Percentiles rank a stretch among this genome's conserved stretches.
phyloP scores from a whole-genome alignment of 2,329 filamentous ascomycete genomes.

The Aureobasidium sp. region DNA sequence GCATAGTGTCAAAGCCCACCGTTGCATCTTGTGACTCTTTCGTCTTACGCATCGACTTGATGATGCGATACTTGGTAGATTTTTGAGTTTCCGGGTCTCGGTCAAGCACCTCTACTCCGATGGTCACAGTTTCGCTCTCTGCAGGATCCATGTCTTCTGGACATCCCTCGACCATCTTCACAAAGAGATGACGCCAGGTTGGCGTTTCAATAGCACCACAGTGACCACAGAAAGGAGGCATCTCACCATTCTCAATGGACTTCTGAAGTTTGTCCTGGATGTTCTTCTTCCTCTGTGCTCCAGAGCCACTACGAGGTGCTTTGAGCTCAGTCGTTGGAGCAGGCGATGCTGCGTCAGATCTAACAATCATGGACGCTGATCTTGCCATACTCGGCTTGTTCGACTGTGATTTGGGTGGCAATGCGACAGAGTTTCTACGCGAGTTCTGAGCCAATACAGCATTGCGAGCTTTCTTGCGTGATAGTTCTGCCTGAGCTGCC shows the following conservation, averaged over 20 bases:
- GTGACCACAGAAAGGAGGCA: constrained; percentile 83
- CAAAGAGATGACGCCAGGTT: constrained; percentile 90
- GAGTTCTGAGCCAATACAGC: constrained; percentile 18
- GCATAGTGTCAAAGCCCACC: constrained; percentile 55
- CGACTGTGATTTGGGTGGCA: constrained; percentile 21
- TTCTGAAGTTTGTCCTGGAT: constrained; percentile 48
- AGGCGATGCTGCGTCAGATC: constrained; percentile 28
- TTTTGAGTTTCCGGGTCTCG: constrained; percentile 51
- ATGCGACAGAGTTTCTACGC: constrained; percentile 27
- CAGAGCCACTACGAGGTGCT: constrained; percentile 34
- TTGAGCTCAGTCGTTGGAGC: constrained; percentile 26
- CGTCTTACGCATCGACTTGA: constrained; percentile 66
- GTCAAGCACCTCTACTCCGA: constrained; percentile 61
- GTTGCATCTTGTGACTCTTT: constrained; percentile 19
- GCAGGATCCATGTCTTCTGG: constrained; percentile 64
- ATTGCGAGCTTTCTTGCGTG: constrained; percentile 14
- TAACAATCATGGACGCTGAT: constrained; percentile 14
- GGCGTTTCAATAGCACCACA: constrained; percentile 94
- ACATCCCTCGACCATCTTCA: constrained; percentile 61
- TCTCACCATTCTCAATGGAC: constrained; percentile 65
- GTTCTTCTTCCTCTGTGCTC: constrained; percentile 57
- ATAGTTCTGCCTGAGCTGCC: constrained; percentile 9
- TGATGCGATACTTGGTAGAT: constrained; percentile 59
- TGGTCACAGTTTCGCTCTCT: constrained; percentile 62
- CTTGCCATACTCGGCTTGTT: constrained; percentile 9